A percentile compares a stretch with the other conserved stretches of the same genome.
These are phyloP conservation scores for Helotiales sp. DNA, from an alignment of 2,329 filamentous ascomycete species.

Conservation along the genomic window DNA sequence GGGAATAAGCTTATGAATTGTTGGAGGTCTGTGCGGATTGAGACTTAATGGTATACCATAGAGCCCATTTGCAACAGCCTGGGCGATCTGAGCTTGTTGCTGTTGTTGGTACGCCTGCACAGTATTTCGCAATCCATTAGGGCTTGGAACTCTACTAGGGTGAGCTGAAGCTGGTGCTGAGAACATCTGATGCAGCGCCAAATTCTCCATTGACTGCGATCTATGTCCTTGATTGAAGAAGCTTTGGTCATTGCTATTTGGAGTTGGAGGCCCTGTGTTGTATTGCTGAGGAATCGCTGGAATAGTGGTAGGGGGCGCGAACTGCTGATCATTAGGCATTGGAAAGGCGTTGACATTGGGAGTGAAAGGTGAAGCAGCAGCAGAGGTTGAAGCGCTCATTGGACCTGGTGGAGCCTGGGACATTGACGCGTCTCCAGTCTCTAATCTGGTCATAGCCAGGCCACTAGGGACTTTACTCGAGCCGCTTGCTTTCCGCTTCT, in stretches of 20 bases:
- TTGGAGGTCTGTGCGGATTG: slow-evolving; percentile 54
- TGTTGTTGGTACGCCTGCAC: slow-evolving; percentile 45
- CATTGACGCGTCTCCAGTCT: slow-evolving; percentile 50
- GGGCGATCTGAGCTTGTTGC: slow-evolving; percentile 45
- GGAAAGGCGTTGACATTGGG: slow-evolving; percentile 47
- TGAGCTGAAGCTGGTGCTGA: slow-evolving; percentile 73
- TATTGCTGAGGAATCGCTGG: slow-evolving; percentile 44
- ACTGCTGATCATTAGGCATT: slow-evolving; percentile 36
- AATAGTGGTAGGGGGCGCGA: slow-evolving; percentile 22
- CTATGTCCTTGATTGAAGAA: slow-evolving; percentile 57
- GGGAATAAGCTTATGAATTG: slow-evolving; percentile 82
- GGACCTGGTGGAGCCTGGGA: slow-evolving; percentile 40
- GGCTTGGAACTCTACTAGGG: slow-evolving; percentile 76
- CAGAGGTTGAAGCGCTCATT: slow-evolving; percentile 36
- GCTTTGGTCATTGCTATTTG: slow-evolving; percentile 62
- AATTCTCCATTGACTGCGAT: slow-evolving; percentile 64
- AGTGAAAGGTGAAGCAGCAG: slow-evolving; percentile 55
- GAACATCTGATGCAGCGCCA: slow-evolving; percentile 64
- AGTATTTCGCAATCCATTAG: slow-evolving; percentile 53
- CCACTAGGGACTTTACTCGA: slow-evolving; percentile 69
- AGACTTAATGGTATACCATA: slow-evolving; percentile 52
- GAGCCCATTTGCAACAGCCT: slow-evolving; percentile 49
- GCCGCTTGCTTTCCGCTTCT: slow-evolving; percentile 79
- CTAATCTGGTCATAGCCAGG: slow-evolving; percentile 79
- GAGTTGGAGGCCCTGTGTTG: slow-evolving; percentile 63